phyloP scores from a whole-genome alignment of 345 rosid species.

The Aegle marmelos region DNA sequence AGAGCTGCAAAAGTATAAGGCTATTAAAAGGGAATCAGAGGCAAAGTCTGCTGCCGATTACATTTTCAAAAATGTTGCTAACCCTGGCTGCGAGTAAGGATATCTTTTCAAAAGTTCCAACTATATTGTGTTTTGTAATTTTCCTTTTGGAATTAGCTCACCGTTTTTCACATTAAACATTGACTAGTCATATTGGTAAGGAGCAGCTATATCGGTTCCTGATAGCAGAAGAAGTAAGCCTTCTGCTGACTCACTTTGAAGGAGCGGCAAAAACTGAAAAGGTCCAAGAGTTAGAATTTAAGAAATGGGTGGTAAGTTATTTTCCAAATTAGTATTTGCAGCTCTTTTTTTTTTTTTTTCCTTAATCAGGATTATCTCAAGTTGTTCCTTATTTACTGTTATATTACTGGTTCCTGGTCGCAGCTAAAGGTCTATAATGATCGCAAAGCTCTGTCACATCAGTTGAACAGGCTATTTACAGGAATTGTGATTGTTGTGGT shows the following conservation, averaged over 20 bases:
- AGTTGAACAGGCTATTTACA: conserved; percentile 52
- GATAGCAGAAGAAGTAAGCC: conserved; percentile 50
- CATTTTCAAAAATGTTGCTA: conserved; percentile 60
- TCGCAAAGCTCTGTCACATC: conserved; percentile 50
- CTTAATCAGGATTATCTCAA: no score
- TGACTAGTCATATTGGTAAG: conserved; percentile 54
- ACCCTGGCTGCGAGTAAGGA: conserved; percentile 48
- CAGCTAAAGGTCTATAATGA: conserved; percentile 60
- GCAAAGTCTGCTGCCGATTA: conserved; percentile 59
- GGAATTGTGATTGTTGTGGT: conserved; percentile 33
- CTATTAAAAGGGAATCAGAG: conserved; percentile 62
- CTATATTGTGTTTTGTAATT: not conserved
- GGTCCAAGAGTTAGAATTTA: conserved; percentile 53
- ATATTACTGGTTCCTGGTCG: not conserved
- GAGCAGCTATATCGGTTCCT: conserved; percentile 62
- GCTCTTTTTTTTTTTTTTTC: no score
- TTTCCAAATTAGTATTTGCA: no score
- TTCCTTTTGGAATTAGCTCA: not conserved
- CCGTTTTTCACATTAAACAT: conserved; percentile 4
- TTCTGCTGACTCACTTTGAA: conserved; percentile 46
- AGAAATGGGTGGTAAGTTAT: conserved; percentile 61
- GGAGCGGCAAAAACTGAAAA: conserved; percentile 50
- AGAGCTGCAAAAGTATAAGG: conserved; percentile 37
- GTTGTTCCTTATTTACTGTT: no score
- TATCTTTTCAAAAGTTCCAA: not conserved